Base-by-base conservation (phyloP, 2,329 filamentous ascomycete species). In the Sarocladiaceae sp. region DNA sequence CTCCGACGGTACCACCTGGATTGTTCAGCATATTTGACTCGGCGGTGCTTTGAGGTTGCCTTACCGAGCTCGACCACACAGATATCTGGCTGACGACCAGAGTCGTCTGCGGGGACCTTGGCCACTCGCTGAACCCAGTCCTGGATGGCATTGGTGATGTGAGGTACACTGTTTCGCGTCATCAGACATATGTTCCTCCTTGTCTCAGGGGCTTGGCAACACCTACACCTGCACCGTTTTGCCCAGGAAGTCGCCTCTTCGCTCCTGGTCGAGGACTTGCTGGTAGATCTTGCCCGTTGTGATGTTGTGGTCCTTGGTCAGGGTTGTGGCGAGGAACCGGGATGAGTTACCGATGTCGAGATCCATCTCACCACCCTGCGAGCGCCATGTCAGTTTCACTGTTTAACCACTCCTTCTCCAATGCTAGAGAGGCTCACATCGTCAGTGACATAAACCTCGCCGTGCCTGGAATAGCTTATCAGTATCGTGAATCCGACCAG, bases 281-380 rank as follows among this genome's bases (percentile, higher is more conserved):
- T 88, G 76, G 68, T 96, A 97, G 54, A 97, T 88, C 72, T 97
- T 96, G 60, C 93, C 93, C 5, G 91, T 95, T 3, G 93, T 98
- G 66, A 98, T 95, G 66, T 97, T 97, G 72, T 91, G 88, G 55
- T 95, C 89, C 49, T 83, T 75, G 7, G 81, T 88, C 49, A 97
- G 74, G 45, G 83, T 86, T 52, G 91, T 83, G 58, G 83, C 83
- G 45, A 95, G 81, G 16, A 60, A 65, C 48, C 71, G 58, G 56
- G 78, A 73, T 54, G 77, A 79, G 58, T 78, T 77, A 16, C 76
- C 76, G 34, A 80, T 66, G 54, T 80, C 76, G 11, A 78, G 58
- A 54, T 77, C 74, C 31, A 61, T 62, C 57, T 71, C 55, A 48
- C 41, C 32, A 35, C 42, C 43, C 21, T 32, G 33, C 16, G 15